Evolutionary conservation across 2,329 filamentous ascomycete genomes (phyloP).

Genomic region (Blastomyces silverae): DNA sequence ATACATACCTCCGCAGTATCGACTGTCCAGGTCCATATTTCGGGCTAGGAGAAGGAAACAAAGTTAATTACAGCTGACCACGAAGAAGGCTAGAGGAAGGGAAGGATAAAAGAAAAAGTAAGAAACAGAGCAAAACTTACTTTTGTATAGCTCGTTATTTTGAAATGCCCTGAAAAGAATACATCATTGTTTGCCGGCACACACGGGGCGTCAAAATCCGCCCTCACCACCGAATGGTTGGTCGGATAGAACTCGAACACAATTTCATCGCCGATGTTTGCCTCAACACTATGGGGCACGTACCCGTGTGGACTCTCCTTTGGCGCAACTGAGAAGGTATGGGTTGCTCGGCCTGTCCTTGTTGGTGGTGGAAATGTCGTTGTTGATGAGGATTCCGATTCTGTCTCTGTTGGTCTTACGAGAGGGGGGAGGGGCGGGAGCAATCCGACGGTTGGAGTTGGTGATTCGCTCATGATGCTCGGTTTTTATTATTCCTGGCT

Average conservation of each 20-base stretch:
- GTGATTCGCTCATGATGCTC: not conserved
- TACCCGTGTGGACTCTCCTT: conserved; percentile 31
- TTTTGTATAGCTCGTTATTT: not conserved
- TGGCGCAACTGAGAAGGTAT: conserved; percentile 33
- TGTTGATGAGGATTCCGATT: not conserved
- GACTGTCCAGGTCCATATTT: conserved; percentile 3
- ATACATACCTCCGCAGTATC: not conserved
- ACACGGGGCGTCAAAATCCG: conserved; percentile 55
- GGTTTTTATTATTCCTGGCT: not conserved
- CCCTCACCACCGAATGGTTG: conserved; percentile 58
- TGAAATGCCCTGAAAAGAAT: conserved; percentile 29
- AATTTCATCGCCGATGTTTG: conserved; percentile 30
- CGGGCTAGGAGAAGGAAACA: not conserved
- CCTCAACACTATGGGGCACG: conserved; percentile 27
- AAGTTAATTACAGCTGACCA: not conserved
- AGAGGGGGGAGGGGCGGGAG: too few species aligned
- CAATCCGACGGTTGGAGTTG: not conserved
- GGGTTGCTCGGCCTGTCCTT: conserved; percentile 22
- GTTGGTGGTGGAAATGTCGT: not conserved
- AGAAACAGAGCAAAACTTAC: not conserved
- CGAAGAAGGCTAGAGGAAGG: not conserved
- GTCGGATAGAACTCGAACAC: conserved; percentile 57
- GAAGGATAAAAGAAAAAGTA: not conserved
- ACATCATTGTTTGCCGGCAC: conserved; percentile 44
- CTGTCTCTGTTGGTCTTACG: not conserved